Percentiles rank a stretch among this genome's conserved stretches.
These are phyloP conservation scores for Solanum gracilifrons DNA, from an alignment of 257 asterid species.

Conservation along the genomic window DNA sequence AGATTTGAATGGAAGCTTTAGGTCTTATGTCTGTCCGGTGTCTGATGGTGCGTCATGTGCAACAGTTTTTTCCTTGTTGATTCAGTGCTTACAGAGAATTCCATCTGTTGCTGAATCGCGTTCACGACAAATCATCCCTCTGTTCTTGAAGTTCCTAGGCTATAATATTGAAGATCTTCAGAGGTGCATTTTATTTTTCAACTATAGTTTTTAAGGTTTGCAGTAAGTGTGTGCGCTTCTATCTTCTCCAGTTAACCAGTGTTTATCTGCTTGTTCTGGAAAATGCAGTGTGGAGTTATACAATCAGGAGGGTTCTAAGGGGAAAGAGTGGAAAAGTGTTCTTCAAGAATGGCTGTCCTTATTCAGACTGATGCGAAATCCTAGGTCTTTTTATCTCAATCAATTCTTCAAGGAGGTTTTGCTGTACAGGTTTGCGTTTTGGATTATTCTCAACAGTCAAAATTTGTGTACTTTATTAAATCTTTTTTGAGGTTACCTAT, in stretches of 20 bases:
- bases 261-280: neutral
- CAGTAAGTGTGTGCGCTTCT: neutral
- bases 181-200: constrained; percentile 34
- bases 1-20: constrained; percentile 64
- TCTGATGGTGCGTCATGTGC: constrained; percentile 45
- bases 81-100: constrained; percentile 64
- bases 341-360: constrained; percentile 82
- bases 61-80: constrained; percentile 49
- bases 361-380: constrained; percentile 54
- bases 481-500: neutral
- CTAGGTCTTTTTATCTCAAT: constrained; percentile 48
- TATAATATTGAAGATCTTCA: constrained; percentile 32
- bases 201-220: neutral
- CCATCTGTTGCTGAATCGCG: constrained; percentile 56
- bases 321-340: constrained; percentile 62
- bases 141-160: constrained; percentile 80
- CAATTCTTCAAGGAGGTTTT: constrained; percentile 55
- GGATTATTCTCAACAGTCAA: neutral
- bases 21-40: constrained; percentile 20
- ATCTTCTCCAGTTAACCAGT: neutral
- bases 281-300: constrained; percentile 41
- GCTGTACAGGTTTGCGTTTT: constrained; percentile 51
- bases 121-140: constrained; percentile 56
- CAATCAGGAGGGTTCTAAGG: constrained; percentile 25
- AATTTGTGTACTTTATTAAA: neutral